Evolutionary conservation across 371 early-diverging fungal species (phyloP), one percentile per base, ranked within the genome.

Genomic region (Choanephora cucurbitarum): DNA sequence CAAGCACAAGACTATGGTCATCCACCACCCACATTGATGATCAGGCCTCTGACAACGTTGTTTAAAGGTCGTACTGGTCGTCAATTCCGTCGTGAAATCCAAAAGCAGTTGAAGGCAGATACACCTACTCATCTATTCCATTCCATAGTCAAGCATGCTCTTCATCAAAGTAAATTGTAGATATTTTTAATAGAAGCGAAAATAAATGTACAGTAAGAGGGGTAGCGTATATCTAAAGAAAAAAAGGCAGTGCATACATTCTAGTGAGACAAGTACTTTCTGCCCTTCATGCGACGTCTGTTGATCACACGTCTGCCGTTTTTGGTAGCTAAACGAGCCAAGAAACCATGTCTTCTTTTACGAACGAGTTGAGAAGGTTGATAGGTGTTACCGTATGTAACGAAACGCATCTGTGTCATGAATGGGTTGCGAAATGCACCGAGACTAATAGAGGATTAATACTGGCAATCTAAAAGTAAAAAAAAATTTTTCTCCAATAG

Each of bases 341-440:
- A 80, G 73, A 95, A 97, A 40, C 98, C 98, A 72, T 92, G 93
- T 67, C 87, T 85, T 62, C 96, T 82, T 77, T 97, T 97, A 47
- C 97, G 88, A 44, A 88, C 89, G 22, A 94, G 62, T 50, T 90
- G 91, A 58, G 90, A 90, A 11, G 98, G 98, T 72, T 96, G 96
- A 71, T 95, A 97, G 44, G 92, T 92, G 58, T 89, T 85, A 47
- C 98, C 98, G 60, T 87, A 94, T 8, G 88, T 81, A 34, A 82
- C 79, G 58, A 83, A 90, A 46, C 92, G 87, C 63, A 82, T 77
- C 64, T 88, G 89, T 54, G 47, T 60, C n/a, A 28, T 17, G 11
- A 56, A 31, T 41, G 67, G 60, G 31, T 48, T 52, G 45, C 60
- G 55, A 41, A 60, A 64, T 2, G 52, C 57, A 37, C 46, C 57